Evolutionary conservation across 2,329 filamentous ascomycete genomes (phyloP), one percentile per base, ranked within the genome.

Genomic region (Chrysoporthe cubensis): DNA sequence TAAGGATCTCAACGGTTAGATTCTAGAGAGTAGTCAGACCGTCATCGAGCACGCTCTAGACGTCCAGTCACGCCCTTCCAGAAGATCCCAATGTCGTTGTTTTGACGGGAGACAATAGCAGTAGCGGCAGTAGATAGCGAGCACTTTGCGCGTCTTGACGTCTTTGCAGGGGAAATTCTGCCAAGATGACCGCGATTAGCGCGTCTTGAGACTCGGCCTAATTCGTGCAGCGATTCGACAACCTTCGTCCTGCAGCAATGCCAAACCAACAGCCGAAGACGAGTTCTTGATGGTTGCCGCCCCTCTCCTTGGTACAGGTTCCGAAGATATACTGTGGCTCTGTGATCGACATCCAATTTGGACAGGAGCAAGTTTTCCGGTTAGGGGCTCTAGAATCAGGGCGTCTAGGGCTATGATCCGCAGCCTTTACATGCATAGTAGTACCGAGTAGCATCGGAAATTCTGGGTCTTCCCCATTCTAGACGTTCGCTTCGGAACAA

Each of bases 1-100:
- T 70, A 72, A 46, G 73, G 72, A 1, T 78, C 66, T 79, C 74
- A 4, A 46, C 11, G 14, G 14, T n/a, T 46, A 18, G 4, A 18
- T 46, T 7, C 8, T 46, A 5, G 4, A 14, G 44, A 13, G 11
- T n/a, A 14, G 44, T n/a, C 44, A 46, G 44, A 46, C 8, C 48
- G 7, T 52, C 26, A 8, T 32, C n/a, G 9, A 54, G 9, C n/a
- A 32, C 1, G 3, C 13, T 54, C 3, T 54, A 26, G 26, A 26
- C 26, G 26, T 26, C 26, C 26, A 26, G 26, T 26, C 37, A 40
- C 37, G 4, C 7, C 37, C 37, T 40, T 26, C 26, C 26, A 26
- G 26, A 26, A 26, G 26, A 26, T 26, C 26, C 26, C 26, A 26
- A 26, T 26, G 26, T 26, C 26, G 26, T 26, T 26, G 26, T 26